Evolutionary conservation across 2,329 filamentous ascomycete species (phyloP).

Genomic region (Cladophialophora chaetospira): DNA sequence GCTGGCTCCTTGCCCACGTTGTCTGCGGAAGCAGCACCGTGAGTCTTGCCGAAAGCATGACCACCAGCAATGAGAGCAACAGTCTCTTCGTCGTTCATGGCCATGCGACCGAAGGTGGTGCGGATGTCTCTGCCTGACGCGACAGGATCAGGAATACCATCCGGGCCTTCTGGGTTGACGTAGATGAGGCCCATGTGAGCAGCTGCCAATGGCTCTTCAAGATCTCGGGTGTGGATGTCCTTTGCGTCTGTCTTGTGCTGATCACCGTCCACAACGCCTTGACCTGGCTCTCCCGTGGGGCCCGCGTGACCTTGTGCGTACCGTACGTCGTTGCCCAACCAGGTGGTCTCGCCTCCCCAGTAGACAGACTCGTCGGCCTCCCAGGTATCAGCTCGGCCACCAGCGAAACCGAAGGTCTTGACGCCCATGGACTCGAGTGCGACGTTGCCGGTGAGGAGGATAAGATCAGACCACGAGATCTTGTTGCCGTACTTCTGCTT

Average conservation of each 20-base stretch:
- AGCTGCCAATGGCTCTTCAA: conserved; percentile 68
- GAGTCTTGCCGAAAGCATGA: conserved; percentile 79
- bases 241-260: conserved; percentile 47
- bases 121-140: conserved; percentile 73
- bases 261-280: conserved; percentile 48
- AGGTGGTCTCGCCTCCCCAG: conserved; percentile 75
- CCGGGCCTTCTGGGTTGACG: conserved; percentile 77
- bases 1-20: conserved; percentile 70
- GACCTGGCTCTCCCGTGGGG: conserved; percentile 40
- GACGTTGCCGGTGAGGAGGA: conserved; percentile 73
- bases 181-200: conserved; percentile 79
- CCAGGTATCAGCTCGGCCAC: conserved; percentile 71
- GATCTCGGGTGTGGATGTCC: conserved; percentile 61
- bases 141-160: conserved; percentile 69
- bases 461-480: conserved; percentile 77
- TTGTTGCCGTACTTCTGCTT: conserved; percentile 84
- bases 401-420: conserved; percentile 72
- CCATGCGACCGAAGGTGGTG: conserved; percentile 75
- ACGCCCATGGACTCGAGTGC: conserved; percentile 76
- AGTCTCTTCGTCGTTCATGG: conserved; percentile 81
- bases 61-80: conserved; percentile 77
- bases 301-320: conserved; percentile 60
- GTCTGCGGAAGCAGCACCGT: conserved; percentile 67
- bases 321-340: conserved; percentile 73
- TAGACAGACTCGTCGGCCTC: conserved; percentile 75